These are phyloP conservation scores for Pyrus hybrid DNA, from an alignment of 331 rosid genomes.

Conservation along the genomic window DNA sequence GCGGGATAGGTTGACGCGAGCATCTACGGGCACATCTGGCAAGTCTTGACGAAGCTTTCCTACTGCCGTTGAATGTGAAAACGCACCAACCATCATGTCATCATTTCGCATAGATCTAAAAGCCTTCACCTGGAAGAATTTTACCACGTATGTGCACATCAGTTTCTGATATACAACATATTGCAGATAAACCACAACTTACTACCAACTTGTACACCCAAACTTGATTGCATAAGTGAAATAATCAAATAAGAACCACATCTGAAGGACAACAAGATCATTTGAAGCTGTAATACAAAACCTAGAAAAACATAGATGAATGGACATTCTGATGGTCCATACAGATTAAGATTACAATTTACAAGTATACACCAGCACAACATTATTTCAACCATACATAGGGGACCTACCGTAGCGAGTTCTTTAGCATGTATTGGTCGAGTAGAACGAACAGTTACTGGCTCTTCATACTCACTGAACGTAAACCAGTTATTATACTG, in stretches of 20 bases:
- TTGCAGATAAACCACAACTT: not conserved
- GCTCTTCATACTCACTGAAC: constrained; percentile 84
- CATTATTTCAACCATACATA: not conserved
- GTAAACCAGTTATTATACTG: constrained; percentile 97
- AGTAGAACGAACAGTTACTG: constrained; percentile 73
- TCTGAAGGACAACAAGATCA: not conserved
- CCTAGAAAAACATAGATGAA: not conserved
- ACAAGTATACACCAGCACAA: not conserved
- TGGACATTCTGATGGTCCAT: not conserved
- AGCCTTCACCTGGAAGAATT: constrained; percentile 73
- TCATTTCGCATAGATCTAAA: constrained; percentile 84
- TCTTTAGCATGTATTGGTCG: constrained; percentile 87
- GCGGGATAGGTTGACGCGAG: constrained; percentile 69
- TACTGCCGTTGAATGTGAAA: constrained; percentile 91
- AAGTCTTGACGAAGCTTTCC: constrained; percentile 86
- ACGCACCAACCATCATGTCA: constrained; percentile 96
- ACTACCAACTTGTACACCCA: not conserved
- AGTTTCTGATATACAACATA: not conserved
- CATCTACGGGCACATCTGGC: constrained; percentile 82
- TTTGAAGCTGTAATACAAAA: not conserved
- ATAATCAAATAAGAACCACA: not conserved
- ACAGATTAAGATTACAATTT: not conserved
- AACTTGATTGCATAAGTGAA: not conserved
- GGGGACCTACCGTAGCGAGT: constrained; percentile 62
- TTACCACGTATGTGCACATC: constrained; percentile 5